phyloP scores from a whole-genome alignment of 805 yeast genomes.

The Hanseniaspora guilliermondii region DNA sequence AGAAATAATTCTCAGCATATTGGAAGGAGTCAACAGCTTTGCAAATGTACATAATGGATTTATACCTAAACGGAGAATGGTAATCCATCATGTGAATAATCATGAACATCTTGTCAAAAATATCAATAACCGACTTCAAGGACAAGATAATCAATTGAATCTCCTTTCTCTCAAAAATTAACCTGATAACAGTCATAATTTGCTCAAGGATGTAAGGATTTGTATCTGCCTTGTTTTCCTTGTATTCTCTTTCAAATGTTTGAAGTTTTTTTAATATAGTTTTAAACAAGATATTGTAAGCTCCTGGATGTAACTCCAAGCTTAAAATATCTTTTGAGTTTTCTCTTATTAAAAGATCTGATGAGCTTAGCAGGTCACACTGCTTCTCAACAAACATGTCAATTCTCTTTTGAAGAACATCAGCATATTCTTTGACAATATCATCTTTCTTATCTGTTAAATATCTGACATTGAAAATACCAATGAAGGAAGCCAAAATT shows the following conservation, averaged over 20 bases:
- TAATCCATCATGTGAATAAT: slow-evolving; percentile 22
- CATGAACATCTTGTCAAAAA: slow-evolving; percentile 26
- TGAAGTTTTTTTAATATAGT: slow-evolving; percentile 27
- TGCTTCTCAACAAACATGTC: slow-evolving; percentile 41
- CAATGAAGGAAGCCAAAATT: slow-evolving; percentile 56
- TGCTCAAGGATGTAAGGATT: slow-evolving; percentile 37
- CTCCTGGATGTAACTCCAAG: slow-evolving; percentile 48
- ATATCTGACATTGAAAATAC: slow-evolving; percentile 37
- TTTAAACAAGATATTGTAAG: slow-evolving; percentile 37
- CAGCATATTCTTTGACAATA: slow-evolving; percentile 11
- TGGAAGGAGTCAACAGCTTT: slow-evolving; percentile 27
- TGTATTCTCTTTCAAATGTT: slow-evolving; percentile 23
- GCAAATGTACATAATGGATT: slow-evolving; percentile 27
- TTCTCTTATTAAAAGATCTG: slow-evolving; percentile 48
- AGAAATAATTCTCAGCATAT: slow-evolving; percentile 22
- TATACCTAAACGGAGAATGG: slow-evolving; percentile 22
- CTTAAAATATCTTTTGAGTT: slow-evolving; percentile 60
- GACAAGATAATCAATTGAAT: slow-evolving; percentile 25
- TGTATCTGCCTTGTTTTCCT: slow-evolving; percentile 19
- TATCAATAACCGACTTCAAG: slow-evolving; percentile 26
- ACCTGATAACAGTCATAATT: slow-evolving; percentile 35
- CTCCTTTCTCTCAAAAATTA: slow-evolving; percentile 28
- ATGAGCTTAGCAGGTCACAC: slow-evolving; percentile 36
- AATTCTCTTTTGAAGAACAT: slow-evolving; percentile 28
- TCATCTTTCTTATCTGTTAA: slow-evolving; percentile 19